Evolutionary conservation across 768 basidiomycete genomes (phyloP), one percentile per base, ranked within the genome.

Genomic region (Tephrocybe sp.): DNA sequence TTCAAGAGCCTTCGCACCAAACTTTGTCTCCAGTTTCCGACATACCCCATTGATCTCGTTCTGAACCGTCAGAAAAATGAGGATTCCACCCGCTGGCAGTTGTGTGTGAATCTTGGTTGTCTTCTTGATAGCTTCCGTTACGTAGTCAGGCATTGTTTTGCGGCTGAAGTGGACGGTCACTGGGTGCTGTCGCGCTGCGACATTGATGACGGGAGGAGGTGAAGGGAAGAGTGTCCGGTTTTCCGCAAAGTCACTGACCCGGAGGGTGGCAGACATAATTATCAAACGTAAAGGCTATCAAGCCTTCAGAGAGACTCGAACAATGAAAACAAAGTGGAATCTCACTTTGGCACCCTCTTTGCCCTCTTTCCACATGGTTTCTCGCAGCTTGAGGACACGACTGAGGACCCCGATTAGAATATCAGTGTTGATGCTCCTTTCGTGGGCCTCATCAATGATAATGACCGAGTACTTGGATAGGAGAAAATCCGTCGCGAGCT

Each of bases 221-320:
- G 74, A 72, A 0, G 83, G 53, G 68, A 99, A 99, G 1, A 99
- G 73, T 0, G 81, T 79, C 49, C 68, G 79, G 66, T 98, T 98
- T 52, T 88, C 83, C 1, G 88, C 82, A 58, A 99, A 98, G 67
- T 98, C 97, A 53, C 83, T 82, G 41, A 97, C 86, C 21, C 94
- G 90, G 5, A 98, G 80, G 0, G 97, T 98, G 3, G 97, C 97
- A 12, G 97, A 99, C 97, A 99, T 99, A 68, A 99, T 97, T 52
- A 98, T 81, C 43, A 99, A 74, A 16, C 97, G 85, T 13, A 99
- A 67, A 10, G 94, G 95, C 84, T 90, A 57, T 18, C 41, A 29
- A 27, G 19, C 27, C 42, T 5, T 52, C 24, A n/a, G 46, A 38
- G 19, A 56, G 41, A 12, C 47, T 49, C 34, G 51, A 13, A 21